Conservation (phyloP, 2,329 filamentous ascomycete genomes). For the Neofusicoccum cordaticola region DNA sequence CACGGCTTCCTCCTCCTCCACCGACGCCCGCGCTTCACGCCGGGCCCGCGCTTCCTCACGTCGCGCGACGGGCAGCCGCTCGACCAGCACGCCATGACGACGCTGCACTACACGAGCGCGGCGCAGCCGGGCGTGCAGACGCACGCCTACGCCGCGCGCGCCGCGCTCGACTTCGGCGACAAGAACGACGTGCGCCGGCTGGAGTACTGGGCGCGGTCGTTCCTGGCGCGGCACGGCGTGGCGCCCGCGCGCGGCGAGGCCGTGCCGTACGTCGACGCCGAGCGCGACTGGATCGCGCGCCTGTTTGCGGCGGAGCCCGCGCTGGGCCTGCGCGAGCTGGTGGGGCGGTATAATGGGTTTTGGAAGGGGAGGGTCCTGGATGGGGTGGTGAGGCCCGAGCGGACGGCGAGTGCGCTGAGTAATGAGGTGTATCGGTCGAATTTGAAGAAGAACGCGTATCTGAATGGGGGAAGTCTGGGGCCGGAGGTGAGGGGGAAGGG, state of each 20-base stretch:
- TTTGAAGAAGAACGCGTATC: neutral
- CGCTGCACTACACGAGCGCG: neutral
- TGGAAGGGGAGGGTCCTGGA: neutral
- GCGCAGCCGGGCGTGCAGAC: neutral
- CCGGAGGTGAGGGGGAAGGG: no score
- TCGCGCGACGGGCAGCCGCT: neutral
- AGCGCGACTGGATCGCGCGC: neutral
- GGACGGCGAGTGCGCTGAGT: neutral
- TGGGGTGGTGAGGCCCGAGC: neutral
- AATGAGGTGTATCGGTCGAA: neutral
- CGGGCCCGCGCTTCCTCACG: neutral
- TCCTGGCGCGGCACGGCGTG: neutral
- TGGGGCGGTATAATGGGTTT: neutral
- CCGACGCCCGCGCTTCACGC: neutral
- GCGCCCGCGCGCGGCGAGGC: neutral
- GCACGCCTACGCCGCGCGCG: neutral
- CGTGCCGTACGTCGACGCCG: neutral
- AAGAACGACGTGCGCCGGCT: neutral
- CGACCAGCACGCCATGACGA: neutral
- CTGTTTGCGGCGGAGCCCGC: neutral
- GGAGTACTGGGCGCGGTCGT: neutral
- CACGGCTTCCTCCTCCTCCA: conserved; percentile 3
- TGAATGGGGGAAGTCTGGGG: no score
- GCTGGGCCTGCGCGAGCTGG: neutral
- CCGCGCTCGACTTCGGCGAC: neutral